Percentiles rank a stretch among this genome's conserved stretches.
phyloP scores from a whole-genome alignment of 345 rosid species.

The Camelina hispida region DNA sequence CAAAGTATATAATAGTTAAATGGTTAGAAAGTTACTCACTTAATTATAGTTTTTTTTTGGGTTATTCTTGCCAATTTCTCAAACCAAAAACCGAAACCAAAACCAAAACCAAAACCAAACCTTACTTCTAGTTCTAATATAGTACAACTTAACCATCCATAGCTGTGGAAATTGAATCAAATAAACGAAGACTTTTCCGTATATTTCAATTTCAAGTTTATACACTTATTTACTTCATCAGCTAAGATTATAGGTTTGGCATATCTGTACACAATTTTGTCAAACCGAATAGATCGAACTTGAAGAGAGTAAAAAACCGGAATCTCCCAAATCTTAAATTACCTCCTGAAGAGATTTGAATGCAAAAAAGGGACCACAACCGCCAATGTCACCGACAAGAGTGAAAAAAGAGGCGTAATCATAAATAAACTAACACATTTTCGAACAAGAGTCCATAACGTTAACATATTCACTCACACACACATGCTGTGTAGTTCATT shows the following conservation, averaged over 20 bases:
- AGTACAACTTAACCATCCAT: too few species aligned
- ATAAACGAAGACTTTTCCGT: background rate
- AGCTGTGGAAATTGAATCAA: background rate
- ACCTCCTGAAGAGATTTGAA: conserved; percentile 33
- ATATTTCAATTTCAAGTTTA: background rate
- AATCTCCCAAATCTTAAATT: conserved; percentile 11
- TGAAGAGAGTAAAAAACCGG: background rate
- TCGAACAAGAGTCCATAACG: conserved; percentile 42
- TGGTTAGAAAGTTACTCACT: too few species aligned
- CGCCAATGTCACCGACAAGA: conserved; percentile 44
- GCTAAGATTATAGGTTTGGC: background rate
- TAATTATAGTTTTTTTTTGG: too few species aligned
- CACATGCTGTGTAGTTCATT: conserved; percentile 32
- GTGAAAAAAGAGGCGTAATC: conserved; percentile 33
- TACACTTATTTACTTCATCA: too few species aligned
- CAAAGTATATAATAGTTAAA: too few species aligned
- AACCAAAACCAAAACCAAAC: too few species aligned
- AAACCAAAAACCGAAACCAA: too few species aligned
- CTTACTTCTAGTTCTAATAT: too few species aligned
- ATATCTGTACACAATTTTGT: background rate
- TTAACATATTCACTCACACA: conserved; percentile 44
- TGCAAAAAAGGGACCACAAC: conserved; percentile 41
- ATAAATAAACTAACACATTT: conserved; percentile 43
- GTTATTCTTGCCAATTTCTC: too few species aligned
- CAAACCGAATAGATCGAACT: background rate